These are phyloP conservation scores for Colletotrichum tamarilloi DNA, from an alignment of 2,329 filamentous ascomycete genomes.

Conservation along the genomic window DNA sequence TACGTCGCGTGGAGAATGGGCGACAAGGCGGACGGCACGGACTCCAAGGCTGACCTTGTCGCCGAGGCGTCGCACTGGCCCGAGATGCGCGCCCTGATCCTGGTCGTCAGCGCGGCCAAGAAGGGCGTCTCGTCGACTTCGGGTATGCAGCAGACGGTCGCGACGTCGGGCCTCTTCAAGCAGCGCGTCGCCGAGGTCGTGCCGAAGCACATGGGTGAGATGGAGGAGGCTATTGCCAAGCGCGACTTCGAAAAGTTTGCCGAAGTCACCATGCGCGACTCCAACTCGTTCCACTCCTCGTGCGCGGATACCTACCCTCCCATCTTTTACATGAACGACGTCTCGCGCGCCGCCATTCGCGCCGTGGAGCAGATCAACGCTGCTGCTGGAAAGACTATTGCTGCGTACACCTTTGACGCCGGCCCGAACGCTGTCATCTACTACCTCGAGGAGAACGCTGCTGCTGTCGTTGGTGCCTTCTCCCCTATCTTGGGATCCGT, in stretches of 20 bases:
- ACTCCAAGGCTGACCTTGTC: slow-evolving; percentile 89
- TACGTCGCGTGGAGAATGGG: slow-evolving; percentile 97
- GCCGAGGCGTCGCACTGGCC: slow-evolving; percentile 94
- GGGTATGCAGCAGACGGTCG: slow-evolving; percentile 97
- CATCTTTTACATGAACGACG: slow-evolving; percentile 99
- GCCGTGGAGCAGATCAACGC: slow-evolving; percentile 91
- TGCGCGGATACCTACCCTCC: slow-evolving; percentile 96
- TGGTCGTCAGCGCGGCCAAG: slow-evolving; percentile 93
- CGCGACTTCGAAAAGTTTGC: slow-evolving; percentile 90
- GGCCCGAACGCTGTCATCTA: slow-evolving; percentile 98
- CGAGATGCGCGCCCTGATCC: slow-evolving; percentile 89
- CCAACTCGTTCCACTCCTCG: slow-evolving; percentile 95
- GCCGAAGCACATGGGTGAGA: slow-evolving; percentile 82
- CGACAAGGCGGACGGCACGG: slow-evolving; percentile 78
- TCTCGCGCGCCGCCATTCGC: slow-evolving; percentile 85
- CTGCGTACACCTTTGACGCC: slow-evolving; percentile 97
- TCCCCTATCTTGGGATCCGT: slow-evolving; percentile 72
- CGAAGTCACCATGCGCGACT: slow-evolving; percentile 94
- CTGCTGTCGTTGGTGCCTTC: slow-evolving; percentile 81
- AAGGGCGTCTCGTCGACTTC: slow-evolving; percentile 94
- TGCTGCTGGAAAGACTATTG: slow-evolving; percentile 80
- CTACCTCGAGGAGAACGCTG: slow-evolving; percentile 84
- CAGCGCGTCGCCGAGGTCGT: slow-evolving; percentile 81
- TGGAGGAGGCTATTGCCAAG: slow-evolving; percentile 83
- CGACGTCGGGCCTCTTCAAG: slow-evolving; percentile 88